Evolutionary conservation across 345 rosid genomes (phyloP).

Genomic region (Anacardium occidentale): DNA sequence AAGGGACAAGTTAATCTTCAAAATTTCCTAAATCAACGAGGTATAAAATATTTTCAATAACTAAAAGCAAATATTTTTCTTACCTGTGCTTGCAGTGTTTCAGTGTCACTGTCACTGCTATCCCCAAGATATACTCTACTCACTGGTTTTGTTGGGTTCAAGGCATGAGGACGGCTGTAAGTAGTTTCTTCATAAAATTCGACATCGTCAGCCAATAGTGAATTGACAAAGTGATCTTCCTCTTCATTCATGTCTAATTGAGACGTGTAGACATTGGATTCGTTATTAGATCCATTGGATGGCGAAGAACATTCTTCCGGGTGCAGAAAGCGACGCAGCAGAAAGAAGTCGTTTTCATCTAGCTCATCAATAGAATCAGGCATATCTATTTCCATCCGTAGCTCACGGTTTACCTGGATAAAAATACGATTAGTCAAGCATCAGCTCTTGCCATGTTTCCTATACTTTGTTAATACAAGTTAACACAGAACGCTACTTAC

Average conservation of each 20-base stretch:
- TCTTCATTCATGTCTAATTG: background rate
- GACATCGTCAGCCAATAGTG: background rate
- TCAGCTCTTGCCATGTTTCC: background rate
- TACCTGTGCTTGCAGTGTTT: conserved; percentile 20
- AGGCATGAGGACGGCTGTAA: background rate
- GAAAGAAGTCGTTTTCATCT: background rate
- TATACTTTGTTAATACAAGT: background rate
- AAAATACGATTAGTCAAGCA: conserved; percentile 12
- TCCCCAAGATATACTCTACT: conserved; percentile 8
- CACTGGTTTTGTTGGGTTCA: conserved; percentile 17
- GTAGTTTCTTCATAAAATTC: background rate
- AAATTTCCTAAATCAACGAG: background rate
- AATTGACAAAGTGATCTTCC: conserved; percentile 5
- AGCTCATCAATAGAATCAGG: too few relatives aligned
- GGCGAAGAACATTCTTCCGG: background rate
- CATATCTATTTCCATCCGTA: too few relatives aligned
- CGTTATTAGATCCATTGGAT: background rate
- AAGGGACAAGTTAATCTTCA: background rate
- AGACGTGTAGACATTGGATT: too few relatives aligned
- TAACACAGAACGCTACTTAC: conserved; percentile 9
- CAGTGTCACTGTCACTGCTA: conserved; percentile 17
- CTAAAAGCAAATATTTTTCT: too few relatives aligned
- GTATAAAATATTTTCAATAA: background rate
- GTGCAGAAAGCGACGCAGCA: background rate
- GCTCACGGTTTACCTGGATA: conserved; percentile 12